A percentile compares a stretch with the other conserved stretches of the same genome.
Conservation (phyloP, 108 stramenopile genomes). For the Cylindrotheca fusiformis region DNA sequence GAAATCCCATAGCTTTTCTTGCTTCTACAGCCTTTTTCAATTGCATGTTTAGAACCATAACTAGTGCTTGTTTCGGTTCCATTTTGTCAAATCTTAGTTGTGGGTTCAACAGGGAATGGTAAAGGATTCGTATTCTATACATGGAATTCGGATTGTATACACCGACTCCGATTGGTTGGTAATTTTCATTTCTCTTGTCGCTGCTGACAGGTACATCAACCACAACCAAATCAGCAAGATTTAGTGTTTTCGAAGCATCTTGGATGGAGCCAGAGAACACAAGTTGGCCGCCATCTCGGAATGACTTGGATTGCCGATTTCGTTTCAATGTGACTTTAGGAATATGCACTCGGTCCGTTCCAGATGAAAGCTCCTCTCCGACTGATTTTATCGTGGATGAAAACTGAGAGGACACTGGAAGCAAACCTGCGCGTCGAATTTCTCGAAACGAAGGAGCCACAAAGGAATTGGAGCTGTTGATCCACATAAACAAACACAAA, state of each 20-base stretch:
- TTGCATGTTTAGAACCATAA: conserved; percentile 32
- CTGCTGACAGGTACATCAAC: conserved; percentile 38
- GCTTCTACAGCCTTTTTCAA: conserved; percentile 56
- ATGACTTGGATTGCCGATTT: conserved; percentile 65
- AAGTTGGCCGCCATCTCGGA: conserved; percentile 74
- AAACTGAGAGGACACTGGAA: too few relatives aligned
- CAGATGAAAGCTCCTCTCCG: too few relatives aligned
- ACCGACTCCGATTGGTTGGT: conserved; percentile 75
- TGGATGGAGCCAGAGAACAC: conserved; percentile 69
- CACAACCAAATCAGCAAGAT: conserved; percentile 53
- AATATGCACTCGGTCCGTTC: too few relatives aligned
- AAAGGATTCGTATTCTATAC: conserved; percentile 80
- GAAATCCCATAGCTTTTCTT: conserved; percentile 36
- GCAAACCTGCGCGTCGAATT: too few relatives aligned
- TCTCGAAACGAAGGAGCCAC: too few relatives aligned
- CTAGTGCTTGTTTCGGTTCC: neutral
- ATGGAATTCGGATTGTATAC: conserved; percentile 83
- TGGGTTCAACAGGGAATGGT: conserved; percentile 51
- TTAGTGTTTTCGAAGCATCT: conserved; percentile 13
- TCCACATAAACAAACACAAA: too few relatives aligned
- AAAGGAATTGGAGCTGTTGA: too few relatives aligned
- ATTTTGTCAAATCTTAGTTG: conserved; percentile 25
- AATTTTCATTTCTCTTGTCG: conserved; percentile 28
- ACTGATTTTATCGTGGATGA: too few relatives aligned
- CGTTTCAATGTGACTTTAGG: conserved; percentile 57